Evolutionary conservation across 345 rosid genomes (phyloP).

Genomic region (Leavenworthia alabamica): DNA sequence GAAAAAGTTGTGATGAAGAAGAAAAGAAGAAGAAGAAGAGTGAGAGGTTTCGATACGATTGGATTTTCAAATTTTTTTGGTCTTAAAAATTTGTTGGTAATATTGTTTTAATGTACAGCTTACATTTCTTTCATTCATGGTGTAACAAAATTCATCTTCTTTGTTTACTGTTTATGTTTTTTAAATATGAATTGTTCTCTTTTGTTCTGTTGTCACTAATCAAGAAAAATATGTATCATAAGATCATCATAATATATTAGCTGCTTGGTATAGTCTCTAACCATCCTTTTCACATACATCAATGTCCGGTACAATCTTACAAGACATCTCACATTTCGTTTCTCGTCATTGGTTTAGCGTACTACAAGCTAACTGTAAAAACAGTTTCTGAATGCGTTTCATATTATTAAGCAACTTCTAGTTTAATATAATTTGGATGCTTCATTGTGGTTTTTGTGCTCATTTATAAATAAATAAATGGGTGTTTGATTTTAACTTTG

Average conservation of each 20-base stretch:
- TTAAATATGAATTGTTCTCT: background rate
- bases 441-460: background rate
- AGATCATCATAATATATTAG: conserved; percentile 25
- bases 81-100: conserved; percentile 26
- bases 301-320: background rate
- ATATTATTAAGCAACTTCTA: background rate
- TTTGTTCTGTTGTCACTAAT: background rate
- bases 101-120: conserved; percentile 28
- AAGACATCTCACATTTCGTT: conserved; percentile 36
- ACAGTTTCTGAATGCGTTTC: background rate
- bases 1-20: background rate
- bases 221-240: too few relatives aligned
- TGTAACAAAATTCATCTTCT: conserved; percentile 26
- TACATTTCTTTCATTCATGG: conserved; percentile 31
- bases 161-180: background rate
- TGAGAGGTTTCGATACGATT: conserved; percentile 24
- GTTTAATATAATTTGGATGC: background rate
- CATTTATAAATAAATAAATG: background rate
- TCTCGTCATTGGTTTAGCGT: conserved; percentile 52
- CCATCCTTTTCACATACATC: background rate
- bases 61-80: conserved; percentile 26
- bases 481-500: background rate
- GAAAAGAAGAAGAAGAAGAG: conserved; percentile 5
- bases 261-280: conserved; percentile 38
- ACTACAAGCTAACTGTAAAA: conserved; percentile 38